Conservation (phyloP, 2,329 filamentous ascomycete species). For the Achaetomium macrosporum region DNA sequence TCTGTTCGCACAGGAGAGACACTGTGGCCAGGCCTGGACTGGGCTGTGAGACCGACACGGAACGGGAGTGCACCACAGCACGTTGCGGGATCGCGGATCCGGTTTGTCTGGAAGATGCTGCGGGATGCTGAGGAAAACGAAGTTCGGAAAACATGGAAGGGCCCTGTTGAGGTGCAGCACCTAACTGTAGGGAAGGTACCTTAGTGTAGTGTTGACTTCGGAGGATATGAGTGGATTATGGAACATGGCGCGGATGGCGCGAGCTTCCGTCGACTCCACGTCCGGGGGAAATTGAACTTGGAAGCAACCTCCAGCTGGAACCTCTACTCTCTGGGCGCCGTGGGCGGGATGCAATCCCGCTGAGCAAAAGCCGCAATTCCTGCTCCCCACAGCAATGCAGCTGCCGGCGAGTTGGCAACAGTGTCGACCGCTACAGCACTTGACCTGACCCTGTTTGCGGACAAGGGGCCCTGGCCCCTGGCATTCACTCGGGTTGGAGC, state of each 20-base stretch:
- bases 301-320: not conserved
- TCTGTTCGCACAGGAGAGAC: not conserved
- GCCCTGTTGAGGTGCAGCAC: slow-evolving; percentile 3
- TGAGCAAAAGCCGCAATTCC: slow-evolving; percentile 7
- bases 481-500: not conserved
- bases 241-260: slow-evolving; percentile 5
- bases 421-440: no score
- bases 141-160: not conserved
- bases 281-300: not conserved
- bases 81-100: slow-evolving; percentile 12
- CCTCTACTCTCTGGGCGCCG: not conserved
- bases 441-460: not conserved
- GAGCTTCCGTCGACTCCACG: slow-evolving; percentile 6
- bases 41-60: not conserved
- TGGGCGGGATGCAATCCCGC: slow-evolving; percentile 1
- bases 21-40: not conserved
- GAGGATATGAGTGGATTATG: not conserved
- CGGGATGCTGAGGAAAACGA: not conserved
- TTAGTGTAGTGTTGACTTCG: not conserved
- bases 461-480: not conserved
- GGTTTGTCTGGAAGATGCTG: slow-evolving; percentile 13
- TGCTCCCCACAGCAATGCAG: slow-evolving; percentile 7
- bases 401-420: not conserved
- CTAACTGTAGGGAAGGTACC: not conserved
- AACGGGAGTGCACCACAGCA: slow-evolving; percentile 1